Evolutionary conservation across 2,329 filamentous ascomycete species (phyloP).

Genomic region (Monilinia laxa): DNA sequence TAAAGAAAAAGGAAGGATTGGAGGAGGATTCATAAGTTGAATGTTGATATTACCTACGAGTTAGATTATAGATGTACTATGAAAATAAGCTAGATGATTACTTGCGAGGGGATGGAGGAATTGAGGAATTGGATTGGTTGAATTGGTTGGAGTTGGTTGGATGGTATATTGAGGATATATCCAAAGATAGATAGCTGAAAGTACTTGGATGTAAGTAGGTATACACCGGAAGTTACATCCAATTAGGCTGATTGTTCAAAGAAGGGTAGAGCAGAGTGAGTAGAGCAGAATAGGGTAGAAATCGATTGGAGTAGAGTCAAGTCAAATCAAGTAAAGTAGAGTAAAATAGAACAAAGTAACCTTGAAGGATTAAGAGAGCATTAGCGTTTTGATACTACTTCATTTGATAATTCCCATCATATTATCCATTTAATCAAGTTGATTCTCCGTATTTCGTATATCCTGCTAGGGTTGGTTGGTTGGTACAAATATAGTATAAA

Average conservation of each 20-base stretch:
- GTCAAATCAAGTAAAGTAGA: too few species aligned
- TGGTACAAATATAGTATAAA: not conserved
- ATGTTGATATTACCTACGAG: not conserved
- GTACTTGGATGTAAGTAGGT: not conserved
- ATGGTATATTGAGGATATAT: not conserved
- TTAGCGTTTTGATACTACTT: not conserved
- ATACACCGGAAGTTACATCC: not conserved
- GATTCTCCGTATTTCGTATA: not conserved
- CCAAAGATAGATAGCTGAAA: not conserved
- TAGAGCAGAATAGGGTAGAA: too few species aligned
- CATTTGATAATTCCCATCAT: too few species aligned
- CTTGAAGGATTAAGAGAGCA: too few species aligned
- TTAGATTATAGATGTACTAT: not conserved
- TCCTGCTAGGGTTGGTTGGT: not conserved
- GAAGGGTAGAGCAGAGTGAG: too few species aligned
- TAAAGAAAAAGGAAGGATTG: slow-evolving; percentile 7
- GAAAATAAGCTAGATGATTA: too few species aligned
- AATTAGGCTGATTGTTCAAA: not conserved
- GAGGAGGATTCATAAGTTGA: not conserved
- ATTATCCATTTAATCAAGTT: too few species aligned
- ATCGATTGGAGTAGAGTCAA: too few species aligned
- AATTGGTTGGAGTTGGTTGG: not conserved
- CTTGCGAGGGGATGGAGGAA: too few species aligned
- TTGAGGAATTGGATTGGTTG: not conserved
- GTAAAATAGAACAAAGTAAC: too few species aligned